These are phyloP conservation scores for Manihot esculenta DNA, from an alignment of 441 rosid species.

Conservation along the genomic window DNA sequence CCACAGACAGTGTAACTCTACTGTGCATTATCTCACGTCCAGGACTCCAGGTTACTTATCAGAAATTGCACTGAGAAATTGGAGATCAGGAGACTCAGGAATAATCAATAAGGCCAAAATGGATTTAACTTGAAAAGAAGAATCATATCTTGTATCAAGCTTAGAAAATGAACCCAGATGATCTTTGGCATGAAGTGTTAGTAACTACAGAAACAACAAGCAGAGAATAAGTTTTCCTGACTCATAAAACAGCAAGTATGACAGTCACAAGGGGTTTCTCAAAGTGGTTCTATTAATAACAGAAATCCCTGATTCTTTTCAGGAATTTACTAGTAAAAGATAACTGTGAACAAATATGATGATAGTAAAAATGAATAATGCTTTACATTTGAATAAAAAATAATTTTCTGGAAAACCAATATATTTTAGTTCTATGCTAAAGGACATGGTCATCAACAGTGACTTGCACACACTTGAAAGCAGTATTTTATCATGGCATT, in stretches of 20 bases:
- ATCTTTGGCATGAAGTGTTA: not conserved
- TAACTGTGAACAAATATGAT: not conserved
- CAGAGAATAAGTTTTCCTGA: not conserved
- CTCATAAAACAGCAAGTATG: not conserved
- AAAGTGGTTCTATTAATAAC: not conserved
- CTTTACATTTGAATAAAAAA: no score
- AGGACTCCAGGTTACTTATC: not conserved
- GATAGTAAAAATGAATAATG: not conserved
- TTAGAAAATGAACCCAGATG: no score
- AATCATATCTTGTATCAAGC: not conserved
- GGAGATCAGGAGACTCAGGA: no score
- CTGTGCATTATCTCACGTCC: not conserved
- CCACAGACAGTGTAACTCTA: not conserved
- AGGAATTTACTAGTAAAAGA: constrained; percentile 3
- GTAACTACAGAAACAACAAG: not conserved
- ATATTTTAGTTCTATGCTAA: no score
- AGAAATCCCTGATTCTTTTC: not conserved
- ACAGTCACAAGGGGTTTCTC: not conserved
- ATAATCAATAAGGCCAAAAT: not conserved
- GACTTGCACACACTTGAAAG: not conserved
- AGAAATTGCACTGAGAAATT: not conserved
- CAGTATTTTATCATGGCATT: not conserved
- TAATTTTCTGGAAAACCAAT: no score
- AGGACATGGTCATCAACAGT: no score
- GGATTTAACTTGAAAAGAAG: not conserved